A percentile compares a stretch with the other conserved stretches of the same genome.
These are phyloP conservation scores for Leccinum variicolor DNA, from an alignment of 768 basidiomycete genomes.

Conservation along the genomic window DNA sequence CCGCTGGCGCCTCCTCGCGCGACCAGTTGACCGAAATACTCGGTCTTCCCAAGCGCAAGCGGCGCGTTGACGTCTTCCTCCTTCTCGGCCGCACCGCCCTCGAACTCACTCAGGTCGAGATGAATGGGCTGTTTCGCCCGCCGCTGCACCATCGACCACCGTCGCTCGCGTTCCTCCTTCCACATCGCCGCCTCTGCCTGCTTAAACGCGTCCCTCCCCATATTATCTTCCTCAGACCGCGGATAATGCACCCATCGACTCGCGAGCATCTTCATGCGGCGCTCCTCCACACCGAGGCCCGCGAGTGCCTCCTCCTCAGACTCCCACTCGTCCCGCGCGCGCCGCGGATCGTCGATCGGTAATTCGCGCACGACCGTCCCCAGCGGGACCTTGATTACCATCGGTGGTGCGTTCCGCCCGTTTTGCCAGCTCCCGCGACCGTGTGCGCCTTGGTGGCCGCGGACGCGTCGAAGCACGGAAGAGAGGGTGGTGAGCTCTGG, in stretches of 20 bases:
- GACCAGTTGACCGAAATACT: conserved; percentile 60
- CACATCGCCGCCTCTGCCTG: conserved; percentile 64
- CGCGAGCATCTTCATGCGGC: conserved; percentile 57
- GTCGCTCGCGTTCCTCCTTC: conserved; percentile 58
- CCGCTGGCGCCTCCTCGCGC: conserved; percentile 80
- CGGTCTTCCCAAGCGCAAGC: conserved; percentile 53
- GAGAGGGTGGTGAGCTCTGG: conserved; percentile 75
- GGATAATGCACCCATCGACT: conserved; percentile 84
- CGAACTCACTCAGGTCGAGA: conserved; percentile 61
- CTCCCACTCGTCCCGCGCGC: conserved; percentile 69
- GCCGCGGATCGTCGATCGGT: conserved; percentile 57
- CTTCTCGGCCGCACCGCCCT: conserved; percentile 22
- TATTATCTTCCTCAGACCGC: conserved; percentile 55
- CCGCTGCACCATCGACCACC: conserved; percentile 40
- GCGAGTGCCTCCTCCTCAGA: conserved; percentile 60
- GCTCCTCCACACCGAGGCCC: conserved; percentile 43
- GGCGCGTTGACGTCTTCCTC: conserved; percentile 43
- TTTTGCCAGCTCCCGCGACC: conserved; percentile 89
- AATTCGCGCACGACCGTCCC: conserved; percentile 88
- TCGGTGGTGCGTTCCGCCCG: conserved; percentile 70
- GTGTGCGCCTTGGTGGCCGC: conserved; percentile 61
- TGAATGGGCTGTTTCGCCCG: conserved; percentile 43
- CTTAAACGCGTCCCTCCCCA: conserved; percentile 61
- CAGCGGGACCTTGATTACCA: conserved; percentile 77
- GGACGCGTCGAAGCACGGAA: conserved; percentile 63